Conservation (phyloP, 2,329 filamentous ascomycete species). For the Botrytis hyacinthi region DNA sequence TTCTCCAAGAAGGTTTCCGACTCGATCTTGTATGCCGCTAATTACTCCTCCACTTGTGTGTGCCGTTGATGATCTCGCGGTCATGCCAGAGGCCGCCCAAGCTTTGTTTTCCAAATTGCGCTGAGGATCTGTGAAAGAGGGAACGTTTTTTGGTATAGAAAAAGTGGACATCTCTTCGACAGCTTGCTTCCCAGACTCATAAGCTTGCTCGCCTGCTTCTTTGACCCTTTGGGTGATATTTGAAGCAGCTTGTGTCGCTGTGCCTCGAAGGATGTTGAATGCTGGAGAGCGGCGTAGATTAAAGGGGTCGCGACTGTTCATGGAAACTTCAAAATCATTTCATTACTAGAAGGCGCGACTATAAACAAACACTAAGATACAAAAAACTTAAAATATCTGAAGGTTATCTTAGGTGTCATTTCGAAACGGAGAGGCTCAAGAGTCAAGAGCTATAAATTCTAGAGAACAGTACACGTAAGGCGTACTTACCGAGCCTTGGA, state of each 20-base stretch:
- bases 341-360: slow-evolving; percentile 28
- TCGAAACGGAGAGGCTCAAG: neutral
- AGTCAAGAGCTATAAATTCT: neutral
- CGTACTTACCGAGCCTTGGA: slow-evolving; percentile 14
- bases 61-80: slow-evolving; percentile 40
- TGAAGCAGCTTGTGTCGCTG: slow-evolving; percentile 46
- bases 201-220: slow-evolving; percentile 49
- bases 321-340: slow-evolving; percentile 35
- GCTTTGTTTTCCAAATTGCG: slow-evolving; percentile 63
- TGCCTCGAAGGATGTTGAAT: slow-evolving; percentile 51
- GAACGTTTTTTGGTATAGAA: slow-evolving; percentile 66
- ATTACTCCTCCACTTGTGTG: slow-evolving; percentile 42
- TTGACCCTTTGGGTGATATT: slow-evolving; percentile 49
- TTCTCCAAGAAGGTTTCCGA: slow-evolving; percentile 64
- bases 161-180: slow-evolving; percentile 58
- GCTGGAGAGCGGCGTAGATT: slow-evolving; percentile 44
- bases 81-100: slow-evolving; percentile 57
- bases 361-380: slow-evolving; percentile 13
- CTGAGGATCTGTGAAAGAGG: slow-evolving; percentile 64
- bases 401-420: slow-evolving; percentile 1
- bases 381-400: neutral
- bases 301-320: slow-evolving; percentile 42
- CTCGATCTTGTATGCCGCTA: slow-evolving; percentile 57
- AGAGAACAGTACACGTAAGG: slow-evolving; percentile 18
- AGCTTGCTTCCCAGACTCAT: slow-evolving; percentile 44